These are phyloP conservation scores for Daldinia bambusicola DNA, from an alignment of 495 filamentous ascomycete species.

Conservation along the genomic window DNA sequence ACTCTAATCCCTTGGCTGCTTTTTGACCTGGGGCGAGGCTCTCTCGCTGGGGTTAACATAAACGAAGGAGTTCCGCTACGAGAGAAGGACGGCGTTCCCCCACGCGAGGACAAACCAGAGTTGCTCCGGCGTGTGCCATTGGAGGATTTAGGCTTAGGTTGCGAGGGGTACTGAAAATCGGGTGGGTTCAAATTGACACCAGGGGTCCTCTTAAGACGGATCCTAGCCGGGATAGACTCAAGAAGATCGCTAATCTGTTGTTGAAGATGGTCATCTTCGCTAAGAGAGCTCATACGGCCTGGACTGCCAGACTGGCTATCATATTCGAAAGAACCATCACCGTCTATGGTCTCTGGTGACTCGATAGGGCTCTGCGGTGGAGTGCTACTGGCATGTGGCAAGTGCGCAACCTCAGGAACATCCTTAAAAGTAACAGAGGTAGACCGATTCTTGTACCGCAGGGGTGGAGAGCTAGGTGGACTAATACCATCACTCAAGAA, in stretches of 20 bases:
- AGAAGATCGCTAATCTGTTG: constrained; percentile 87
- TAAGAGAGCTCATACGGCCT: constrained; percentile 44
- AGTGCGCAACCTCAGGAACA: constrained; percentile 51
- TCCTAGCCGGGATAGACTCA: constrained; percentile 79
- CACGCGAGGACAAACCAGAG: constrained; percentile 55
- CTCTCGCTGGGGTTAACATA: constrained; percentile 68
- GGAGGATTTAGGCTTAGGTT: constrained; percentile 49
- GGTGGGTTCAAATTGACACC: constrained; percentile 60
- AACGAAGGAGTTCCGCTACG: constrained; percentile 73
- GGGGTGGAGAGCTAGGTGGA: constrained; percentile 57
- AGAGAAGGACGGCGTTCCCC: constrained; percentile 49
- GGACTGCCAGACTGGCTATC: constrained; percentile 49
- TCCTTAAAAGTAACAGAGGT: constrained; percentile 58
- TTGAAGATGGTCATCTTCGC: constrained; percentile 75
- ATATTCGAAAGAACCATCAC: constrained; percentile 51
- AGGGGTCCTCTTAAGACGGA: constrained; percentile 73
- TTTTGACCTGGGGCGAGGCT: constrained; percentile 55
- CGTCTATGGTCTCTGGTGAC: constrained; percentile 42
- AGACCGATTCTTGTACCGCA: constrained; percentile 53
- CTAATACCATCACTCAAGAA: constrained; percentile 52
- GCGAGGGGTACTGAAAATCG: constrained; percentile 56
- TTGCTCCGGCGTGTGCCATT: constrained; percentile 54
- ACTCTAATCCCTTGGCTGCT: constrained; percentile 79
- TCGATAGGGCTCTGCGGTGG: constrained; percentile 42
- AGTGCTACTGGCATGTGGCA: constrained; percentile 44